Evolutionary conservation across 148 eudicot genomes (phyloP).

Genomic region (Pouteria glomerata): DNA sequence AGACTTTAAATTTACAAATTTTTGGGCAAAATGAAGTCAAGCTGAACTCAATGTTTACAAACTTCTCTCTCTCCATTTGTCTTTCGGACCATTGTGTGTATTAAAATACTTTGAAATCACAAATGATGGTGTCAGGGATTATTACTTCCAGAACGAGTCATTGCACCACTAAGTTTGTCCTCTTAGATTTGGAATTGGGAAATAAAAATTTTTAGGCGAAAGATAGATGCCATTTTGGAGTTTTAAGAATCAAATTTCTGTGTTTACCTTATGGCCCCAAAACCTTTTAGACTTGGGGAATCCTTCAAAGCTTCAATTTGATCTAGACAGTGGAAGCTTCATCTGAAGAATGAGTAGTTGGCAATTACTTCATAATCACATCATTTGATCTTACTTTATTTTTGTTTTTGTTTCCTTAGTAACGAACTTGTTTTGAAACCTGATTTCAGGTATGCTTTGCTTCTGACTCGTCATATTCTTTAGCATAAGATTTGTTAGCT

Average conservation of each 20-base stretch:
- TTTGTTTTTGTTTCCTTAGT: not conserved
- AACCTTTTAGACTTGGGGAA: no score
- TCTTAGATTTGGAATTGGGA: not conserved
- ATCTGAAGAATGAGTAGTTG: not conserved
- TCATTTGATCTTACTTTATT: constrained; percentile 2
- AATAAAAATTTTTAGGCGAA: not conserved
- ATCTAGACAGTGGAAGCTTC: not conserved
- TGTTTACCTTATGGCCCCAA: no score
- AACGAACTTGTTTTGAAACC: no score
- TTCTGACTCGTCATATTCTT: not conserved
- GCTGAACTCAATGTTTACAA: not conserved
- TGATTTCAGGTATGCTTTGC: not conserved
- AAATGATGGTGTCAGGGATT: not conserved
- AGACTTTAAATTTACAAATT: not conserved
- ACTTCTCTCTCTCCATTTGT: not conserved
- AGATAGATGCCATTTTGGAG: no score
- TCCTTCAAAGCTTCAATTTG: no score
- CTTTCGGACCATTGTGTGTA: not conserved
- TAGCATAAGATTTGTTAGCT: not conserved
- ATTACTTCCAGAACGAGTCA: not conserved
- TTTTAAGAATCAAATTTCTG: no score
- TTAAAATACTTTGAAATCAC: not conserved
- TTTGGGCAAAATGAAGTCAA: not conserved
- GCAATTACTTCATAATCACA: not conserved
- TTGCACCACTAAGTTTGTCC: not conserved